Evolutionary conservation across 2,329 filamentous ascomycete species (phyloP), one percentile per base, ranked within the genome.

Genomic region (Knufia petricola): DNA sequence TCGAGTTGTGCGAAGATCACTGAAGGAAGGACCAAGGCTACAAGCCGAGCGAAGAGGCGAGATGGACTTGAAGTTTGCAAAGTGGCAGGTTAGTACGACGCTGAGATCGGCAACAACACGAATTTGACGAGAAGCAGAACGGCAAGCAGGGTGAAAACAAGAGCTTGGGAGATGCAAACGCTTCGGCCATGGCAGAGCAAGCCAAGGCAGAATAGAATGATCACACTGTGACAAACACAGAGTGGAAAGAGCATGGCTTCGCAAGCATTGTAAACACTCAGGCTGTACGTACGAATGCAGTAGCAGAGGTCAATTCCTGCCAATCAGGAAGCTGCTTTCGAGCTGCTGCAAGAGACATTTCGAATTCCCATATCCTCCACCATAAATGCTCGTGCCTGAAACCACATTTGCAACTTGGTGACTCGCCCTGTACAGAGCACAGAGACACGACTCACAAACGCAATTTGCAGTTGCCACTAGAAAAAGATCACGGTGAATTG

Each of bases 21-120:
- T 98, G 70, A 95, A 96, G 79, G 92, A 98, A 66, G 87, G 92
- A 51, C 84, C 88, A 76, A 82, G 92, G 74, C 70, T 95, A 59
- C 69, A 69, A 60, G 88, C 89, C 58, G 92, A 96, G 80, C 84
- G 87, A 67, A 82, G 92, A 68, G 89, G 88, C 66, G 81, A 88
- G 71, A 84, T 83, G 72, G 90, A 96, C 49, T 72, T 98, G 62
- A 82, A 82, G 71, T 94, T 95, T 64, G 77, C 87, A 60, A 94
- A 90, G 79, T 98, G 92, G 92, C 77, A 87, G 81, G 92, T 98
- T 73, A 79, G 86, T 60, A 39, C 44, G 39, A 3, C 21, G 21
- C 21, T n/a, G n/a, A n/a, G 56, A 54, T 32, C 41, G 39, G 62
- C 47, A 17, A 21, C 13, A 50, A 48, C 47, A 50, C 36, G 24